These are phyloP conservation scores for Schwanniomyces occidentalis DNA, from an alignment of 805 yeast species.

Conservation along the genomic window DNA sequence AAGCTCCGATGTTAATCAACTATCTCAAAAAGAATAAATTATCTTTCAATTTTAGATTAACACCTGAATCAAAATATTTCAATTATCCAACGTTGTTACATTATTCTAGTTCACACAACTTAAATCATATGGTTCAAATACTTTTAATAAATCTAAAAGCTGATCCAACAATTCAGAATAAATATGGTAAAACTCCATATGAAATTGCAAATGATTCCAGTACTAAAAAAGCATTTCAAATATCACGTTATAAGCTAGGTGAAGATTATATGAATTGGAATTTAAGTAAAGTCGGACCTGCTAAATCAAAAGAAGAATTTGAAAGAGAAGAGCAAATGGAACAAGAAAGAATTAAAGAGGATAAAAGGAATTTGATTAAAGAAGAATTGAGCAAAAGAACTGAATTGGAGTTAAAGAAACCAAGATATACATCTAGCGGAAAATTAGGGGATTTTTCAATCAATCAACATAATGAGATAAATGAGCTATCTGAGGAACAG, in stretches of 20 bases:
- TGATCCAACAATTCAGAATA: slow-evolving; percentile 61
- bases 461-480: slow-evolving; percentile 44
- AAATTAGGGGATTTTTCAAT: slow-evolving; percentile 25
- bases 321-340: slow-evolving; percentile 39
- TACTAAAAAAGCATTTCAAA: slow-evolving; percentile 59
- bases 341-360: slow-evolving; percentile 33
- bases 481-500: slow-evolving; percentile 73
- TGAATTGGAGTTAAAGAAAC: slow-evolving; percentile 39
- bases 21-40: slow-evolving; percentile 61
- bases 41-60: slow-evolving; percentile 50
- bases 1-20: slow-evolving; percentile 69
- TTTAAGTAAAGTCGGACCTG: slow-evolving; percentile 59
- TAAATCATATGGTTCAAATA: slow-evolving; percentile 64
- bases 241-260: slow-evolving; percentile 66
- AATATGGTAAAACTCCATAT: slow-evolving; percentile 61
- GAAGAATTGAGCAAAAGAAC: slow-evolving; percentile 45
- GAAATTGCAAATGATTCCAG: slow-evolving; percentile 57
- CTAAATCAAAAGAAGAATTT: slow-evolving; percentile 59
- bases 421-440: slow-evolving; percentile 33
- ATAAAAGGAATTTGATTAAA: slow-evolving; percentile 42
- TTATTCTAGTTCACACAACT: slow-evolving; percentile 69
- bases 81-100: slow-evolving; percentile 76
- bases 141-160: slow-evolving; percentile 66
- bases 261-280: slow-evolving; percentile 73
- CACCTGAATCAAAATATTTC: slow-evolving; percentile 54